Evolutionary conservation across 306 rosid genomes (phyloP), one percentile per base, ranked within the genome.

Genomic region (Luffa acutangula): DNA sequence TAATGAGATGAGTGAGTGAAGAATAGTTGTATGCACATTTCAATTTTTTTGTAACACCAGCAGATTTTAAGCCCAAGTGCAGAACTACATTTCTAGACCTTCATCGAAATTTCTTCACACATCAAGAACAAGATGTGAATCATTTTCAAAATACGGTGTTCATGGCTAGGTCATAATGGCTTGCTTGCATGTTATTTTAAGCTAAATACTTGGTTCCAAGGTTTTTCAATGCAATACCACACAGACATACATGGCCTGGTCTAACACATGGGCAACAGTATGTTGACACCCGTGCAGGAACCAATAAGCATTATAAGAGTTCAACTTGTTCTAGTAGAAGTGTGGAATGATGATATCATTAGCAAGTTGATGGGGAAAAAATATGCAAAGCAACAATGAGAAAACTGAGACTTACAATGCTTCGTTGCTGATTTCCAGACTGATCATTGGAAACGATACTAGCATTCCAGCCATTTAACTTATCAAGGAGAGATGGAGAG

Each of bases 381-480:
- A 53, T 70, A 10, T n/a, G 57, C 20, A 48, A 48, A 74, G 53
- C 75, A 80, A 64, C 73, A 72, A 21, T 53, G 5, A 51, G 5
- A 25, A 79, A 59, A 79, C 37, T 18, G 3, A 25, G 11, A 84
- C 97, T 89, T 85, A 95, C 98, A 76, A 89, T 78, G 75, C 84
- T 86, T 79, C 41, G 78, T 51, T 80, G 82, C 85, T 86, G 97
- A 85, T 86, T 84, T 85, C 90, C 90, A 52, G 95, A 82, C 76
- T 82, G 90, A 78, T 95, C 97, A 75, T 87, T 85, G 42, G 97
- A 91, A 84, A 89, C 49, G 41, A 86, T 60, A 51, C 75, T 88
- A 41, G 97, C 91, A 79, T 84, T 90, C 97, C 97, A 92, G 20
- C 34, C 87, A 41, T 82, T 89, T 77, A 95, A 83, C 87, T 92